Base-by-base conservation (phyloP, 192 early-diverging fungal genomes). In the Coemansia sp. region DNA sequence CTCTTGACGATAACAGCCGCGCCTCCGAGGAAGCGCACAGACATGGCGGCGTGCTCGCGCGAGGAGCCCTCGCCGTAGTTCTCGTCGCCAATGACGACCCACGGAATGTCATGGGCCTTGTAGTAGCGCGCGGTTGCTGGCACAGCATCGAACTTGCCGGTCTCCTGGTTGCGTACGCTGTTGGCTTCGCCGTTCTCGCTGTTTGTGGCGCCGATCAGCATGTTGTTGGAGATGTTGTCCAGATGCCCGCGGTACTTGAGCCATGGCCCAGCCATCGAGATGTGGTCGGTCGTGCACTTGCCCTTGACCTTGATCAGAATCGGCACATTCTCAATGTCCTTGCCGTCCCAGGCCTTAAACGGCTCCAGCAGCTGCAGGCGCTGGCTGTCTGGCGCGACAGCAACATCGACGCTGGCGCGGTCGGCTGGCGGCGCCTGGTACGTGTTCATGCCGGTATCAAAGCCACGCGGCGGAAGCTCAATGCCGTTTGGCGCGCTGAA, bases 31-130 rank as follows among this genome's bases (percentile, higher is more conserved):
- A 96, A 93, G 79, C 97, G 91, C 57, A 95, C 94, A 74, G 98
- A 95, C 72, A 99, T 88, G 64, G 97, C 97, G 58, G 97, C 97
- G 79, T 99, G 97, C 81, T 99, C 97, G 75, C 97, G 93, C 66
- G 97, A 97, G 45, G 95, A 98, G 57, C 97, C 97, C 87, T 99
- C 97, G 72, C 97, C 97, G 80, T 99, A 99, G 91, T 99, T 99
- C 85, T 98, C 94, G 81, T 98, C 97, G 81, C 95, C 97, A 73
- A 99, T 83, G 66, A 99, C 96, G 51, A 98, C 90, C 97, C 97
- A 99, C 45, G 87, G 85, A 62, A 90, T 85, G 82, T 86, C 74
- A 46, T 88, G 84, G 38, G 94, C 91, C 88, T 99, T 99, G 90
- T 96, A 97, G 73, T 91, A 88, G 81, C 97, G 93, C 58, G 96